Evolutionary conservation across 352 stramenopile species (phyloP), one percentile per base, ranked within the genome.

Genomic region (Pythium apleroticum): DNA sequence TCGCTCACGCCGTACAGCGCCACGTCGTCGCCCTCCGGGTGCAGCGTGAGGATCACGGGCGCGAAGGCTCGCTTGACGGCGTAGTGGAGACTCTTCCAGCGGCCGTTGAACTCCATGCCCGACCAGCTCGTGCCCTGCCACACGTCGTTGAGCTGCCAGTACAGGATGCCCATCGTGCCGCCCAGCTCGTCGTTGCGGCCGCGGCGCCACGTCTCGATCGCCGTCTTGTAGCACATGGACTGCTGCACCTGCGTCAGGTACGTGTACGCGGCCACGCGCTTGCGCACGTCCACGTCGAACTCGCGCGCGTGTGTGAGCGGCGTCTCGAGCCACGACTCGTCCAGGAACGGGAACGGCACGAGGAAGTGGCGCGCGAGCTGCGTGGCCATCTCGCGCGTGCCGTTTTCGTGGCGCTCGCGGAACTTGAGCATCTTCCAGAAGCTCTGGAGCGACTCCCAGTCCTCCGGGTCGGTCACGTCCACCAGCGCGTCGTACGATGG

Each of bases 81-180:
- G 60, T 93, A 89, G 58, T 95, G 87, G 28, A 96, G 72, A 37
- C 80, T 87, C 68, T 96, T 96, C 82, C 86, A 93, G 41, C 77
- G 73, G 25, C 87, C 87, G 4, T 74, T 78, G 69, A 84, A 89
- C 66, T 96, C 88, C 35, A 95, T 86, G 52, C 86, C 93, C 22
- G 88, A 93, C 88, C 88, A 96, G 65, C 83, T 94, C 41, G 84
- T 91, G 10, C 86, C 88, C 65, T 89, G 77, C 86, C 88, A 96
- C 57, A 96, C 87, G 53, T 96, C 88, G 68, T 95, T 94, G 17
- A 96, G 69, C 59, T 96, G 88, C 88, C 88, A 96, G 65, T 96
- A 93, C 62, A 96, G 73, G 49, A 93, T 86, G 10, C 87, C 87
- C 81, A 91, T 92, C 8, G 81, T 89, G 63, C 75, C 77, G 2